phyloP scores from a whole-genome alignment of 345 rosid genomes.

The Aquilaria sinensis region DNA sequence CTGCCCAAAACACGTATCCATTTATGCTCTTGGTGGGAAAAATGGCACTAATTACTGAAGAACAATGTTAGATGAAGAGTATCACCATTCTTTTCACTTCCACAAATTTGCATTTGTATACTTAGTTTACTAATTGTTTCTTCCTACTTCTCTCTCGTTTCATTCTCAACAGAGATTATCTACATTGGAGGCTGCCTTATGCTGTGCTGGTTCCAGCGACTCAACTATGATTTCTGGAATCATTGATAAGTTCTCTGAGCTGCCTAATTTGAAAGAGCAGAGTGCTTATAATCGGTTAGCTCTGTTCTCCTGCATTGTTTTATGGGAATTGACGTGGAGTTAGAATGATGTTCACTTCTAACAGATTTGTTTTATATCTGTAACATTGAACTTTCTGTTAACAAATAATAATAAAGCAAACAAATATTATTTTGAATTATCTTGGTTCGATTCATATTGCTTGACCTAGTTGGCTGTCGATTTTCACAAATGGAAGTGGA shows the following conservation, averaged over 20 bases:
- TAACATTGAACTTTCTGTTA: too few species aligned
- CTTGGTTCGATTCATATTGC: not conserved
- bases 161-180: constrained; percentile 46
- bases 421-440: not conserved
- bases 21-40: too few species aligned
- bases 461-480: not conserved
- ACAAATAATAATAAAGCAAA: not conserved
- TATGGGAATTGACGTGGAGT: too few species aligned
- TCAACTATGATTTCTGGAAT: constrained; percentile 40
- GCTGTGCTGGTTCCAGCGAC: constrained; percentile 40
- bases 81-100: too few species aligned
- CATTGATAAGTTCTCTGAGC: constrained; percentile 47
- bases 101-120: too few species aligned
- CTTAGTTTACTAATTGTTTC: too few species aligned
- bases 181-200: constrained; percentile 53
- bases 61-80: constrained; percentile 4
- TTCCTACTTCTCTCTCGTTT: constrained; percentile 2
- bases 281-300: constrained; percentile 61
- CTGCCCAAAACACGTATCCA: not conserved
- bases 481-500: not conserved
- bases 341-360: too few species aligned
- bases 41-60: not conserved
- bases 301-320: not conserved
- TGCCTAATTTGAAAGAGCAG: constrained; percentile 47
- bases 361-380: too few species aligned